These are phyloP conservation scores for Russula sp. DNA, from an alignment of 768 basidiomycete genomes.

Conservation along the genomic window DNA sequence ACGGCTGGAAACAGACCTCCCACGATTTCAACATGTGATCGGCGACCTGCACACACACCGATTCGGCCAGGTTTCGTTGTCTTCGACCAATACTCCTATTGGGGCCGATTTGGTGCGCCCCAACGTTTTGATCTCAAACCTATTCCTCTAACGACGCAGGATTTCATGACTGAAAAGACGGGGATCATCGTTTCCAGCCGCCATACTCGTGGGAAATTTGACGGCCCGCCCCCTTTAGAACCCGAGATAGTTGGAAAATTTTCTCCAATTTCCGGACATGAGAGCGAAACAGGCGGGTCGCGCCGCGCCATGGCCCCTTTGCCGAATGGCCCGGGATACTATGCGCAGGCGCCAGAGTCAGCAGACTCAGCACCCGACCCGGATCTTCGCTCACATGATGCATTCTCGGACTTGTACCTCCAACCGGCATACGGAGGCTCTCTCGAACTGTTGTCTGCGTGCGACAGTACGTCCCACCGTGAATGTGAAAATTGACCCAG, in stretches of 20 bases:
- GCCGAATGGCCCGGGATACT: no score
- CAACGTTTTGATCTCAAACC: background rate
- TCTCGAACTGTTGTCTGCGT: background rate
- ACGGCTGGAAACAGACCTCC: background rate
- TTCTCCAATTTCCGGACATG: background rate
- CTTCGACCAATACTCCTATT: background rate
- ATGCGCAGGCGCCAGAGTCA: background rate
- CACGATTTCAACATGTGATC: background rate
- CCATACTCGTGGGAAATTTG: conserved; percentile 5
- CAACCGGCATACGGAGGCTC: background rate
- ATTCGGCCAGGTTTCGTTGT: background rate
- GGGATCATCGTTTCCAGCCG: background rate
- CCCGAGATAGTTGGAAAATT: background rate
- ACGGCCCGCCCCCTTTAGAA: background rate
- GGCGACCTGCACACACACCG: background rate
- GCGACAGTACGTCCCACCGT: background rate
- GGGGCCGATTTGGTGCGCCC: background rate
- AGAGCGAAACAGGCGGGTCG: background rate
- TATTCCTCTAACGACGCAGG: background rate
- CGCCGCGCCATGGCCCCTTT: no score
- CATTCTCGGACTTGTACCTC: background rate
- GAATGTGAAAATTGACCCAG: background rate
- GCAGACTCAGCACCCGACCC: background rate
- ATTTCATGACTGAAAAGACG: background rate
- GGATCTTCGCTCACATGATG: background rate